Percentiles rank a stretch among this genome's conserved stretches.
These are phyloP conservation scores for Lipomyces orientalis DNA, from an alignment of 805 yeast species.

Conservation along the genomic window DNA sequence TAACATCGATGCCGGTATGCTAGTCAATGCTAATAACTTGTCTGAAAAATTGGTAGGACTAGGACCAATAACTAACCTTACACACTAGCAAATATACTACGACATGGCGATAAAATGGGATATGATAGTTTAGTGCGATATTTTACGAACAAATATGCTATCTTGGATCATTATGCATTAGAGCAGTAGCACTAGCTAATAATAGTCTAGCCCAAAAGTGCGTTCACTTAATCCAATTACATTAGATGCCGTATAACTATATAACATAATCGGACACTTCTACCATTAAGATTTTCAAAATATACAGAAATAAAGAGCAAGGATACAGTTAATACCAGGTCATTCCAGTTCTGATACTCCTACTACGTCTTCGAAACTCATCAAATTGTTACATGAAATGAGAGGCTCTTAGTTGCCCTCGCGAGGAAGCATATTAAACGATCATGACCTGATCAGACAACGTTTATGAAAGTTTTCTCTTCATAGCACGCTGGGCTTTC, in stretches of 20 bases:
- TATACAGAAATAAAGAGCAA: background rate
- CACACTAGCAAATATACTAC: conserved; percentile 40
- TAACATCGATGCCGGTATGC: conserved; percentile 49
- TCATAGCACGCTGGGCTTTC: conserved; percentile 73
- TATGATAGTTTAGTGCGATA: conserved; percentile 43
- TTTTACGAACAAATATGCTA: conserved; percentile 40
- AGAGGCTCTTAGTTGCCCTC: background rate
- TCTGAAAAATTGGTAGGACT: background rate
- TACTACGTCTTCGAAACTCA: background rate
- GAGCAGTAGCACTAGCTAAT: background rate
- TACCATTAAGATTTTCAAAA: background rate
- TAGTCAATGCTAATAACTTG: background rate
- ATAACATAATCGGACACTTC: background rate
- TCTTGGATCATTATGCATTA: background rate
- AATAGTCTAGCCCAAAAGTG: background rate
- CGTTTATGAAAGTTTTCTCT: conserved; percentile 43
- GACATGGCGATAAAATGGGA: conserved; percentile 43
- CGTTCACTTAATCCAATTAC: background rate
- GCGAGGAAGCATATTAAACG: background rate
- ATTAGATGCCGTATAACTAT: background rate
- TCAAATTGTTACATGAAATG: background rate
- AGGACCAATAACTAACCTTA: background rate
- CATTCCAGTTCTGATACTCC: background rate
- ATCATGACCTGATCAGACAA: conserved; percentile 26
- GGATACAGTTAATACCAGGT: background rate